phyloP scores from a whole-genome alignment of 1,284 basidiomycete species.

The Ganoderma lingzhi region DNA sequence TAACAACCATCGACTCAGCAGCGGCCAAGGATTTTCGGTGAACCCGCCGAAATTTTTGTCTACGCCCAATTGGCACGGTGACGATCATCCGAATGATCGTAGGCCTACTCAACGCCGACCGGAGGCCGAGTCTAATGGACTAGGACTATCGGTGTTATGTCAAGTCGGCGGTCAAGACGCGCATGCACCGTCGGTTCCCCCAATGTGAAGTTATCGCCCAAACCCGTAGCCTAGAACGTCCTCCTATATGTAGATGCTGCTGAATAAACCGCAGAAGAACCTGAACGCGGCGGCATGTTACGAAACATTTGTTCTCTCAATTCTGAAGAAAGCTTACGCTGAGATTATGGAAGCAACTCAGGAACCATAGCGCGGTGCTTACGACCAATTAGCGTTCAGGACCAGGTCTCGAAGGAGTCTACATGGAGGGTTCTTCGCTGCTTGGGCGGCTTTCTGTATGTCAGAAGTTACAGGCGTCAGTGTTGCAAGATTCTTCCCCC shows the following conservation, averaged over 20 bases:
- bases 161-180: background rate
- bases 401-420: background rate
- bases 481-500: background rate
- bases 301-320: background rate
- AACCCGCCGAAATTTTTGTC: background rate
- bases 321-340: background rate
- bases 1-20: background rate
- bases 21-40: background rate
- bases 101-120: background rate
- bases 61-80: background rate
- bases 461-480: background rate
- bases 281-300: background rate
- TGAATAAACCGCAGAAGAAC: background rate
- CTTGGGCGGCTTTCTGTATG: background rate
- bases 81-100: background rate
- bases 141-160: background rate
- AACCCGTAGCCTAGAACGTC: background rate
- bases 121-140: background rate
- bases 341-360: background rate
- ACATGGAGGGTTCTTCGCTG: background rate
- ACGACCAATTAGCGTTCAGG: background rate
- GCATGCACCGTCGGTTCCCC: background rate
- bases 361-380: background rate
- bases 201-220: background rate
- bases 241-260: background rate